Evolutionary conservation across 176 grass and related monocot species (phyloP).

Genomic region (Thalia dealbata): DNA sequence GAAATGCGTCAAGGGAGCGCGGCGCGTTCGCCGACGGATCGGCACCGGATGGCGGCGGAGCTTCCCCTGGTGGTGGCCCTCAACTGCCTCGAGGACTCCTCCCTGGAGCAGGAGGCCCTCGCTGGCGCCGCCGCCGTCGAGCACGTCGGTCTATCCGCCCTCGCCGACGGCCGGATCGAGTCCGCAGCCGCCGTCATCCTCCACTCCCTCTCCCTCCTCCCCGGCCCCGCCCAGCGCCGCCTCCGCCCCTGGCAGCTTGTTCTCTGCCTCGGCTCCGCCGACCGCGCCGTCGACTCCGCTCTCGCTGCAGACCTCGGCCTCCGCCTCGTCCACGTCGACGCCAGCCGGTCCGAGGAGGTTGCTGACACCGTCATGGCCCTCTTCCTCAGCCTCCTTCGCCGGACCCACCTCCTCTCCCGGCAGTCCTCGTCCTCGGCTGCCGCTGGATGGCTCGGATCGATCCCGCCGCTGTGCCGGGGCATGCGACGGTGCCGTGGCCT

Average conservation of each 20-base stretch:
- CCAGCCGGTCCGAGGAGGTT: constrained; percentile 7
- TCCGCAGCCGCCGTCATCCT: constrained; percentile 4
- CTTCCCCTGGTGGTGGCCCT: neutral
- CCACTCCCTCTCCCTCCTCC: constrained; percentile 6
- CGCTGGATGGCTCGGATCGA: constrained; percentile 58
- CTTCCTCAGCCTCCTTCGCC: constrained; percentile 12
- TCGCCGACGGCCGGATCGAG: constrained; percentile 12
- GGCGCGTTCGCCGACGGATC: neutral
- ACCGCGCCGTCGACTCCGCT: constrained; percentile 6
- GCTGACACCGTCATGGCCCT: constrained; percentile 16
- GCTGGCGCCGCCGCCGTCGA: neutral
- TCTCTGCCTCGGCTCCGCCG: constrained; percentile 13
- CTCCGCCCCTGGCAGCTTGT: constrained; percentile 11
- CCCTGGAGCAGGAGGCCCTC: constrained; percentile 12
- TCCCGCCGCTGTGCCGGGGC: constrained; percentile 70
- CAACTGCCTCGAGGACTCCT: constrained; percentile 8
- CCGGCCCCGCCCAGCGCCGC: constrained; percentile 1
- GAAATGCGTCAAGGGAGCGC: neutral
- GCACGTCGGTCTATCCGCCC: neutral
- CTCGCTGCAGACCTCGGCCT: constrained; percentile 1
- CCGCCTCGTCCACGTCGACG: constrained; percentile 8
- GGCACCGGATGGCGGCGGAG: neutral
- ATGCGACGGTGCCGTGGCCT: constrained; percentile 92
- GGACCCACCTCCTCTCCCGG: constrained; percentile 1
- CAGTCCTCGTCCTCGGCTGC: constrained; percentile 28